A percentile compares a stretch with the other conserved stretches of the same genome.
phyloP scores from a whole-genome alignment of 2,329 filamentous ascomycete species.

The Venturia nashicola region DNA sequence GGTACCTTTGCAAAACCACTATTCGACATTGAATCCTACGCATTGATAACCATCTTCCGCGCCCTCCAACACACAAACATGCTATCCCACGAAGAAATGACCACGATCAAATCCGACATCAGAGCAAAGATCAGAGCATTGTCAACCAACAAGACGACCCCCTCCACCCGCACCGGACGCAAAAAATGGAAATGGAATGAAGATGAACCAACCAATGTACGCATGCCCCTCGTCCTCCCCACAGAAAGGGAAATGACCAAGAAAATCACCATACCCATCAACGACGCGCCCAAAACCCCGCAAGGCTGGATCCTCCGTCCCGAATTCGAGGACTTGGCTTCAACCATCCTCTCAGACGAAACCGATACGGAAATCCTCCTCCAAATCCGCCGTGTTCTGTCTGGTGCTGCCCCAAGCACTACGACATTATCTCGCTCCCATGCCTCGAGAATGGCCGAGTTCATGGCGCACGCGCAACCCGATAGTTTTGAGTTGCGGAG shows the following conservation, averaged over 20 bases:
- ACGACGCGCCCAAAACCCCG: not conserved
- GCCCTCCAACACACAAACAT: not conserved
- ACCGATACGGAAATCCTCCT: not conserved
- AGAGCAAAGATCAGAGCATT: not conserved
- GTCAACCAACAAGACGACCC: not conserved
- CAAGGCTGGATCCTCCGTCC: not conserved
- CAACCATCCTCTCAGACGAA: not conserved
- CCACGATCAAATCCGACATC: not conserved
- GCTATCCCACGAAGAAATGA: not conserved
- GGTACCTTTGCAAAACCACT: not conserved
- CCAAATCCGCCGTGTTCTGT: not conserved
- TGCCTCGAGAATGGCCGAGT: not conserved
- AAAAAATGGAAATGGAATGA: not conserved
- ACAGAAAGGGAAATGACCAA: not conserved
- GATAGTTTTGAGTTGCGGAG: not conserved
- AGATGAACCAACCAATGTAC: not conserved
- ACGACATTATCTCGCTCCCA: not conserved
- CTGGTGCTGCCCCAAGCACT: not conserved
- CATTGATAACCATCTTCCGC: not conserved
- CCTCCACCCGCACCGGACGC: not conserved
- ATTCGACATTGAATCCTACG: not conserved
- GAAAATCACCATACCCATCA: not conserved
- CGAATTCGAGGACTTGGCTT: not conserved
- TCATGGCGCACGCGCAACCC: not conserved
- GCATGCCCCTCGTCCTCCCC: not conserved